phyloP scores from a whole-genome alignment of 352 stramenopile genomes.

The Pythium sukuiense region DNA sequence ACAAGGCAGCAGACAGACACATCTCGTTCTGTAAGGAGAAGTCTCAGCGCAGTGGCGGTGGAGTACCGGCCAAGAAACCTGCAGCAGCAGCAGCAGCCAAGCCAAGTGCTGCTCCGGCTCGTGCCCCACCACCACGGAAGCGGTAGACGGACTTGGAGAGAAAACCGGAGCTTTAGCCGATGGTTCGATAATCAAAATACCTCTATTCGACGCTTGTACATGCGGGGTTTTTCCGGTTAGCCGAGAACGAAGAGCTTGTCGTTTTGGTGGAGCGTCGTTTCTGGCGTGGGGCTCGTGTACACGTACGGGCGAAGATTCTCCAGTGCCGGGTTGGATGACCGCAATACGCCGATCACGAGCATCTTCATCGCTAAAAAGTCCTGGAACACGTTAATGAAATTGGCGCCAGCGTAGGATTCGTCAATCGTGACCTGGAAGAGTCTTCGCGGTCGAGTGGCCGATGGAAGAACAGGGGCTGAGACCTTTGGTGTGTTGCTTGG shows the following conservation, averaged over 20 bases:
- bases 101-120: constrained; percentile 35
- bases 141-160: constrained; percentile 11
- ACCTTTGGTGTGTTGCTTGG: not conserved
- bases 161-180: not conserved
- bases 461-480: not conserved
- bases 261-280: constrained; percentile 47
- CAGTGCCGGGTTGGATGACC: constrained; percentile 35
- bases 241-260: constrained; percentile 60
- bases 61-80: constrained; percentile 38
- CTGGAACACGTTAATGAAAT: constrained; percentile 50
- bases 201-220: constrained; percentile 1
- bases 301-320: constrained; percentile 68
- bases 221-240: constrained; percentile 6
- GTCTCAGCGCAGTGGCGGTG: constrained; percentile 49
- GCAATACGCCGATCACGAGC: constrained; percentile 52
- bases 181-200: not conserved
- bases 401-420: constrained; percentile 34
- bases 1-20: constrained; percentile 89
- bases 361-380: constrained; percentile 43
- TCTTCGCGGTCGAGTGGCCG: constrained; percentile 4
- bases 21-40: constrained; percentile 92
- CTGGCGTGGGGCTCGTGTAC: constrained; percentile 52
- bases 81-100: constrained; percentile 35
- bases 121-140: constrained; percentile 23
- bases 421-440: constrained; percentile 46